Evolutionary conservation across 805 yeast genomes (phyloP), one percentile per base, ranked within the genome.

Genomic region (Metschnikowia peoriensis): DNA sequence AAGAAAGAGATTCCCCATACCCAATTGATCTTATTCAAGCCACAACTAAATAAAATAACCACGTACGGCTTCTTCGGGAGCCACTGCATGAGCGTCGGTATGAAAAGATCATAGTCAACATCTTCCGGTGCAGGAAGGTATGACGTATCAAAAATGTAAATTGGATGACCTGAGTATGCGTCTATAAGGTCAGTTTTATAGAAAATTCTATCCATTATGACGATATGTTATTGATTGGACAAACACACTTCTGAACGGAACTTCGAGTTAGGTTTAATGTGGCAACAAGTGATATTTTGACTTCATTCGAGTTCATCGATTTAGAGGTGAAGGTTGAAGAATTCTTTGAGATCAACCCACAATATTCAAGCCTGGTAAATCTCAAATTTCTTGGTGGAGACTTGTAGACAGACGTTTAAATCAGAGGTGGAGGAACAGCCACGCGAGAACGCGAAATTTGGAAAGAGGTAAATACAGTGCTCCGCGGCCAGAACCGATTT

Each of bases 121-220:
- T 57, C 69, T 2, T 79, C 77, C 1, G 85, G 77, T 11, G 82
- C 71, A 0, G 97, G 97, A 10, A 92, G 73, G 58, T 82, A 87
- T 12, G 92, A 84, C 3, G 97, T 83, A 66, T 93, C 97, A 55
- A 93, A 83, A 5, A 91, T 85, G 62, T 84, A 91, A 10, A 93
- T 68, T 0, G 97, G 96, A 7, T 78, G 73, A 37, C 57, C 58
- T 1, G 89, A 78, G 47, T 75, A 73, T 0, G 93, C 90, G 63
- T 91, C 97, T 38, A 69, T 64, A 1, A 86, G 76, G 46, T 76
- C 78, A 1, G 94, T 72, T 57, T 77, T 75, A 73, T 79, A 85
- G 63, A 87, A 83, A 46, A 78, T 69, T 29, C 80, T 27, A 35
- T 72, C 76, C 77, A 72, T 72, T 22, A 9, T 15, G 28, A 14